Percentiles rank a stretch among this genome's conserved stretches.
Conservation (phyloP, 176 grass and related monocot species). For the Paspalum notatum region DNA sequence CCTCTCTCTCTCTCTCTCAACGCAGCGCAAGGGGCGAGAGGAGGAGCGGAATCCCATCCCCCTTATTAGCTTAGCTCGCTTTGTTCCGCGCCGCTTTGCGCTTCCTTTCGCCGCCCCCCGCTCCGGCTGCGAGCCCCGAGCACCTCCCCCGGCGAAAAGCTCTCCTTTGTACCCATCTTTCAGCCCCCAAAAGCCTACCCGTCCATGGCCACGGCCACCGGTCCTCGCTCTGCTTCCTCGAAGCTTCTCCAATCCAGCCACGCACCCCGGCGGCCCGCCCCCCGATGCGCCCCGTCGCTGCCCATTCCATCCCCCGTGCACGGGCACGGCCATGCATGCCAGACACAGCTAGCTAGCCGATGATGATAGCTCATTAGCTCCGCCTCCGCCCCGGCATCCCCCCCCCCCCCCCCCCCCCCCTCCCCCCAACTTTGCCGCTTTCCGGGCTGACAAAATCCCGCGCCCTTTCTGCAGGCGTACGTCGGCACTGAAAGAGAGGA, state of each 20-base stretch:
- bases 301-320: background rate
- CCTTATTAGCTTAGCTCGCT: background rate
- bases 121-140: background rate
- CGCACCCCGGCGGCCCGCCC: slow-evolving; percentile 40
- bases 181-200: slow-evolving; percentile 44
- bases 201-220: slow-evolving; percentile 13
- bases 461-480: slow-evolving; percentile 51
- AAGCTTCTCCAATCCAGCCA: slow-evolving; percentile 68
- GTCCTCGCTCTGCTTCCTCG: slow-evolving; percentile 64
- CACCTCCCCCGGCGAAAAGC: slow-evolving; percentile 45
- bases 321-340: background rate
- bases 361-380: background rate
- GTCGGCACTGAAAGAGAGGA: slow-evolving; percentile 55
- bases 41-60: slow-evolving; percentile 19
- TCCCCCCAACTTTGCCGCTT: slow-evolving; percentile 70
- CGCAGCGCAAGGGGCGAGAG: background rate
- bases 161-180: slow-evolving; percentile 62
- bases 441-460: slow-evolving; percentile 59
- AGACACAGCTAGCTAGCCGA: slow-evolving; percentile 3
- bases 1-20: too few species aligned
- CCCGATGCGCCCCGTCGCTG: slow-evolving; percentile 38
- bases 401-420: too few species aligned
- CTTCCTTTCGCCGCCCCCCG: slow-evolving; percentile 28
- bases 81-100: slow-evolving; percentile 43
- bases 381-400: background rate